phyloP scores from a whole-genome alignment of 2,329 filamentous ascomycete genomes.

The Thielaviopsis populi region DNA sequence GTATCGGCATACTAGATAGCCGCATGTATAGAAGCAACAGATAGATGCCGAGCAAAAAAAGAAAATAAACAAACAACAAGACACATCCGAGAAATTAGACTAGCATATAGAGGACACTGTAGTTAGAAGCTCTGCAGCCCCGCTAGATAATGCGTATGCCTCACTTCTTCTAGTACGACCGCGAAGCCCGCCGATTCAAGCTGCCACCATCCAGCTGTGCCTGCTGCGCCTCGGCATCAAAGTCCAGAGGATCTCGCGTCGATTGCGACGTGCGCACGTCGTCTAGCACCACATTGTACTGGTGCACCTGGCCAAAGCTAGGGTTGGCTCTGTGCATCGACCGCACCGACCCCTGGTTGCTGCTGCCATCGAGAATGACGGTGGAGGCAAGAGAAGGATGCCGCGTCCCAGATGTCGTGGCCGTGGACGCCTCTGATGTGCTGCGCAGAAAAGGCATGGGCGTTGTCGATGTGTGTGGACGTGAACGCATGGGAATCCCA shows the following conservation, averaged over 20 bases:
- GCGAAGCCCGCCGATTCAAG: constrained; percentile 1
- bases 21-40: background rate
- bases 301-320: constrained; percentile 41
- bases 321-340: constrained; percentile 33
- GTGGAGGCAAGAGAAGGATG: constrained; percentile 37
- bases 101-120: background rate
- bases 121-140: background rate
- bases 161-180: background rate
- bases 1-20: background rate
- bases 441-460: constrained; percentile 42
- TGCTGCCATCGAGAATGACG: constrained; percentile 32
- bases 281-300: constrained; percentile 33
- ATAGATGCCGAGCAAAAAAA: background rate
- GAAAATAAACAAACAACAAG: background rate
- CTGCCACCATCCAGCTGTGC: constrained; percentile 6
- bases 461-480: constrained; percentile 24
- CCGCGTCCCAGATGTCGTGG: constrained; percentile 33
- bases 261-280: constrained; percentile 7
- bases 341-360: constrained; percentile 27
- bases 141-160: background rate
- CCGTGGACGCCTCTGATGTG: constrained; percentile 13
- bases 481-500: constrained; percentile 18
- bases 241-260: background rate
- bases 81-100: background rate
- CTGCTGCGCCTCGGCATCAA: constrained; percentile 13